phyloP scores from a whole-genome alignment of 306 rosid genomes.

The Acacia melanoxylon region DNA sequence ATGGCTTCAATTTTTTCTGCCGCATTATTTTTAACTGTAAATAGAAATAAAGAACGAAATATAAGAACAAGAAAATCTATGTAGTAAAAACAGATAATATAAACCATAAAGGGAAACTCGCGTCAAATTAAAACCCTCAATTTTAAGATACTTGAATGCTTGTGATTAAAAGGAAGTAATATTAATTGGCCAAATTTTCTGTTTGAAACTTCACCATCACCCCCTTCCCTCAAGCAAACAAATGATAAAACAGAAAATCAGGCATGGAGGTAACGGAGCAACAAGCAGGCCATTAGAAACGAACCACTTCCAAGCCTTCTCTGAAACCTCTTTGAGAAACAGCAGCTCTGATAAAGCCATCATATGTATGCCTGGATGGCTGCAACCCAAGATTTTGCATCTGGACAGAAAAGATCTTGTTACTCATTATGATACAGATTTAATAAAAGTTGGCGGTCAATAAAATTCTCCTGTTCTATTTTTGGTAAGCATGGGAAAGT shows the following conservation, averaged over 20 bases:
- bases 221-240: not conserved
- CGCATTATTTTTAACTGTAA: conserved; percentile 69
- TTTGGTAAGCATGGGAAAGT: not conserved
- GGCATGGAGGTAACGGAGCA: conserved; percentile 9
- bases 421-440: conserved; percentile 38
- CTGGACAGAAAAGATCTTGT: conserved; percentile 52
- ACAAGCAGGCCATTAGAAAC: conserved; percentile 29
- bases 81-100: conserved; percentile 10
- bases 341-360: conserved; percentile 65
- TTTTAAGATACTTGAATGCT: conserved; percentile 8
- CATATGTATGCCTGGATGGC: conserved; percentile 60
- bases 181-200: conserved; percentile 5
- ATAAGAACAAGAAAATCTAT: conserved; percentile 23
- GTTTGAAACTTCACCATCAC: conserved; percentile 19
- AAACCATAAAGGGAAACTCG: conserved; percentile 19
- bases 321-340: conserved; percentile 49
- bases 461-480: conserved; percentile 2
- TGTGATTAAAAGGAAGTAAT: not conserved
- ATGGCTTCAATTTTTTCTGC: conserved; percentile 65
- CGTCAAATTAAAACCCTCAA: conserved; percentile 30
- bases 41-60: conserved; percentile 25
- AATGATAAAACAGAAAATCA: conserved; percentile 3
- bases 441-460: conserved; percentile 25
- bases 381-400: conserved; percentile 78
- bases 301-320: conserved; percentile 62